Base-by-base conservation (phyloP, 2,329 filamentous ascomycete genomes). In the Cladophialophora carrionii region DNA sequence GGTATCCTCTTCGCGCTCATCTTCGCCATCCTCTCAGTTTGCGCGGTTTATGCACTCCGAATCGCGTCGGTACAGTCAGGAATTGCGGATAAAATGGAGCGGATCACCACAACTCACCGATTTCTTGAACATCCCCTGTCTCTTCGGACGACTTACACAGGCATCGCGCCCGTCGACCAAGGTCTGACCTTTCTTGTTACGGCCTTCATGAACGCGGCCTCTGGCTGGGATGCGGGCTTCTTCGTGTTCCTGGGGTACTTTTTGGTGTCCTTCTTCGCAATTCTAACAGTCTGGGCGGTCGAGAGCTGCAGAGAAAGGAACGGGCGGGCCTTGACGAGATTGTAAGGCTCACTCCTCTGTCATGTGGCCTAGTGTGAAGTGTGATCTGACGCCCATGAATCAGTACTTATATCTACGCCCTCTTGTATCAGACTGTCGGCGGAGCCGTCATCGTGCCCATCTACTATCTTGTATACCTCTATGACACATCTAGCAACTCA, bases 391-490 rank as follows among this genome's bases (percentile, higher is more conserved):
- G 20, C 12, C 8, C 10, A 26, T 51, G 12, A 24, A 31, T 17
- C 41, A 68, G 67, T 49, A 68, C 67, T n/a, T 52, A 53, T 37
- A 32, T 66, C 14, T 68, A 51, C 43, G 64, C 67, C 8, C 12
- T 66, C 3, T 62, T 68, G 37, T 69, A 68, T 61, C 67, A 69
- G 34, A 69, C 65, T 5, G 65, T 66, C 17, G 67, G 67, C 2
- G 67, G 65, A 1, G 67, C 67, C 10, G 57, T 72, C 41, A 70
- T 73, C 37, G 68, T 71, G 6, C 73, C 74, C 9, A 29, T 73
- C 3, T 74, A 72, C 61, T 74, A 70, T 46, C 63, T 71, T 14
- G 51, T 60, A 20, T 72, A 68, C 55, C 57, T 71, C 4, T 71
- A 61, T 43, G 54, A 61, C 61, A 22, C 71, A 66, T 9, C 52